A percentile compares a stretch with the other conserved stretches of the same genome.
Conservation (phyloP, 2,329 filamentous ascomycete genomes). For the Cytospora mali region DNA sequence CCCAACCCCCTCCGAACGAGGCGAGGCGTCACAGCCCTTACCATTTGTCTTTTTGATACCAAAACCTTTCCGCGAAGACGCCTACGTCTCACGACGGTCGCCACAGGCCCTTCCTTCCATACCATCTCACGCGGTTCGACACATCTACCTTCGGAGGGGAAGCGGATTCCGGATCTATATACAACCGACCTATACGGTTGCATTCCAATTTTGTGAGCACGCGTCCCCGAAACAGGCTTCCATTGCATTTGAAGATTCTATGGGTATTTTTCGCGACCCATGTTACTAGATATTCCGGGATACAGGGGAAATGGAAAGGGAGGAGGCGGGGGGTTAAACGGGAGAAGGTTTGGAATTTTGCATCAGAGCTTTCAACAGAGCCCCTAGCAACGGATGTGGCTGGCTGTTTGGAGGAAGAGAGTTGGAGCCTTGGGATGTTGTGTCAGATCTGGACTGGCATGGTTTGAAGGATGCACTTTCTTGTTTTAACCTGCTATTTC, state of each 20-base stretch:
- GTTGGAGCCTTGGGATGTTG: background rate
- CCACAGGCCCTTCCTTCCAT: conserved; percentile 7
- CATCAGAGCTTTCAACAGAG: background rate
- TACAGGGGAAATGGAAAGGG: background rate
- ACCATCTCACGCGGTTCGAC: background rate
- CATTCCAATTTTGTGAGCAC: background rate
- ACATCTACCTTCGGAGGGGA: background rate
- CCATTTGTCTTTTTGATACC: conserved; percentile 10
- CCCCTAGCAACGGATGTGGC: background rate
- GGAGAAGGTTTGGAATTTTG: background rate
- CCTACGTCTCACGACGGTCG: conserved; percentile 11
- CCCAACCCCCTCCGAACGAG: background rate
- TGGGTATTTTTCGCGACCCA: background rate
- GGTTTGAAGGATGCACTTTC: background rate
- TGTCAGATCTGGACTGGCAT: background rate
- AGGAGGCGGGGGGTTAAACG: no score
- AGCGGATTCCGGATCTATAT: background rate
- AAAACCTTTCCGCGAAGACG: conserved; percentile 12
- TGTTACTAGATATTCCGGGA: background rate
- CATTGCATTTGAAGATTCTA: background rate
- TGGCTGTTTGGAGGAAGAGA: background rate
- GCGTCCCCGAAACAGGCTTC: background rate
- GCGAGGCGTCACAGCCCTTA: background rate
- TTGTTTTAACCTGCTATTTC: background rate
- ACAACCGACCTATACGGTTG: background rate